Evolutionary conservation across 768 basidiomycete genomes (phyloP).

Genomic region (Amanita pseudoporphyria): DNA sequence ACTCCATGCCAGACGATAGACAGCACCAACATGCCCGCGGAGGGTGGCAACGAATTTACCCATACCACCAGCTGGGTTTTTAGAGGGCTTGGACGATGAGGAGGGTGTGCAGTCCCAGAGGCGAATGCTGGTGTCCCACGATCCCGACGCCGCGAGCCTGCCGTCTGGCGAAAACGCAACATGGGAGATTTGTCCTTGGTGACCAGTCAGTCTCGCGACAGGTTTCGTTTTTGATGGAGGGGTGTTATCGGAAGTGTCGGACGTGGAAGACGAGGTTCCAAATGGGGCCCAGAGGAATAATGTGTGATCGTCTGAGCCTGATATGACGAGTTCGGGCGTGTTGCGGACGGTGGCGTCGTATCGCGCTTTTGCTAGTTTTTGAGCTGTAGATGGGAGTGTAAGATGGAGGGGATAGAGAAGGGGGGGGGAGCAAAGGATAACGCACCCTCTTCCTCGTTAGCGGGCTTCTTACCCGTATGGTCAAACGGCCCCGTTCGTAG

Average conservation of each 20-base stretch:
- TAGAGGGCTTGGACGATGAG: too few relatives aligned
- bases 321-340: conserved; percentile 79
- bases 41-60: conserved; percentile 87
- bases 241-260: conserved; percentile 12
- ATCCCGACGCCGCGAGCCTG: conserved; percentile 81
- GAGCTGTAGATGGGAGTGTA: conserved; percentile 36
- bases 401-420: background rate
- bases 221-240: conserved; percentile 22
- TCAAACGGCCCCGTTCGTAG: conserved; percentile 94
- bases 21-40: conserved; percentile 88
- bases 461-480: conserved; percentile 70
- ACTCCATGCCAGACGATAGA: conserved; percentile 93
- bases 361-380: conserved; percentile 63
- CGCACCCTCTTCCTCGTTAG: conserved; percentile 76
- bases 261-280: conserved; percentile 29
- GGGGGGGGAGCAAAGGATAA: background rate
- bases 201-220: conserved; percentile 74
- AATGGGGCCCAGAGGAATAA: conserved; percentile 93
- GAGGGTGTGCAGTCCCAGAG: conserved; percentile 59
- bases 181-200: conserved; percentile 91
- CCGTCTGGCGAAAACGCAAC: conserved; percentile 95
- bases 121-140: conserved; percentile 85
- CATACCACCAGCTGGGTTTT: conserved; percentile 30
- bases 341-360: conserved; percentile 62
- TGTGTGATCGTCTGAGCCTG: conserved; percentile 96